Base-by-base conservation (phyloP, 1,284 basidiomycete species). In the Marasmius tenuissimus region DNA sequence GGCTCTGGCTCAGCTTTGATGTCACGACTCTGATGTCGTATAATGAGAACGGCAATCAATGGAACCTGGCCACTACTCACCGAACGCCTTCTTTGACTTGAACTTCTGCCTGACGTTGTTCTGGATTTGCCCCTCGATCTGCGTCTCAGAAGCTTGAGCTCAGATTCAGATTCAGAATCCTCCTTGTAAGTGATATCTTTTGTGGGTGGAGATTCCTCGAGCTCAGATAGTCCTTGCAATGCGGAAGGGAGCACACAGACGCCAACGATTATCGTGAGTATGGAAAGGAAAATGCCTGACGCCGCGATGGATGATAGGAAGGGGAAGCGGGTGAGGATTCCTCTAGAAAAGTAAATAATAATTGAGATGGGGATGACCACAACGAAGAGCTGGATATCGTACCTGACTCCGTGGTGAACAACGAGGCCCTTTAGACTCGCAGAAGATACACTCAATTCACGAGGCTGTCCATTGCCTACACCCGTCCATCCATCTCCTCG, bases 301-400 rank as follows among this genome's bases (percentile, higher is more conserved):
- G 86, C 80, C 3, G 77, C 59, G 33, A 83, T 22, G 16, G 76
- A 74, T 47, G 76, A 82, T 16, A 79, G 65, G n/a, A 91, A 66
- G 1, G 91, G 91, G 73, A 88, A 90, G 39, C 86, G 85, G 33
- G 85, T 83, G n/a, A 88, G 78, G 5, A 92, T 68, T 27, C 89
- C 89, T 33, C 91, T 92, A 61, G 16, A 66, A 54, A 27, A 63
- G 33, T 18, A 33, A 58, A 39, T 69, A 38, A 64, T 54, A 51
- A 20, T 37, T 14, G 49, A 10, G 56, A 61, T 61, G 20, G 58
- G 18, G 51, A 27, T 4, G 4, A 4, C 27, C 16, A 16, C 10
- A 54, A 34, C 34, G 33, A 55, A 38, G 50, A n/a, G 20, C 40
- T 37, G 51, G 53, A 33, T 33, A 54, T 50, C 82, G 52, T 69